These are phyloP conservation scores for Bombardia bombarda DNA, from an alignment of 495 filamentous ascomycete genomes.

Conservation along the genomic window DNA sequence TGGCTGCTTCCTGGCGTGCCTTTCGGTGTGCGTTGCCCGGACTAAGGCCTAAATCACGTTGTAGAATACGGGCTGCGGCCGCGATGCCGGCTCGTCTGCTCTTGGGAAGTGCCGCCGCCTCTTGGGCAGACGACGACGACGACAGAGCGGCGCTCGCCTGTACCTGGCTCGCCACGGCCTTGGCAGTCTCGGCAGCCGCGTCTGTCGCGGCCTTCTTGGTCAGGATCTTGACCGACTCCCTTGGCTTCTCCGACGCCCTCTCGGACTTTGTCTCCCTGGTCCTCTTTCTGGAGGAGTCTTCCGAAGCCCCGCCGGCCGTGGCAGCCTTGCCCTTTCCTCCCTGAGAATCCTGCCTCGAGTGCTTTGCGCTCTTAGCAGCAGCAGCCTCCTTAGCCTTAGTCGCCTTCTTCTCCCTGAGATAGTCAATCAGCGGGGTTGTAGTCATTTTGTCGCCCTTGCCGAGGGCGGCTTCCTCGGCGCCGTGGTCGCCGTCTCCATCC, in stretches of 20 bases:
- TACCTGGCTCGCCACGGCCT: slow-evolving; percentile 28
- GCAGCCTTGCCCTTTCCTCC: slow-evolving; percentile 42
- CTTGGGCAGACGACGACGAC: slow-evolving; percentile 10
- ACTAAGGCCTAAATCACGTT: slow-evolving; percentile 82
- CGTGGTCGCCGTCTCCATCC: slow-evolving; percentile 39
- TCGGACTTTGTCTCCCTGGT: slow-evolving; percentile 34
- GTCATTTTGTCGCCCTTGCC: slow-evolving; percentile 56
- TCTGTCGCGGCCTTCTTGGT: slow-evolving; percentile 56
- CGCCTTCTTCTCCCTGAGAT: slow-evolving; percentile 81
- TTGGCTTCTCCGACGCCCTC: slow-evolving; percentile 54
- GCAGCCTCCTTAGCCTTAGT: slow-evolving; percentile 69
- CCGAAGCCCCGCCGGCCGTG: slow-evolving; percentile 35
- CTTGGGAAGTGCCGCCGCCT: slow-evolving; percentile 31
- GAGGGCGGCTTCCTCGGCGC: slow-evolving; percentile 36
- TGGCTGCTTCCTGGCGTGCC: slow-evolving; percentile 43
- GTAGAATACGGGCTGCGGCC: slow-evolving; percentile 75
- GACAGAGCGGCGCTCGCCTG: slow-evolving; percentile 10
- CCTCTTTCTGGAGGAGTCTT: slow-evolving; percentile 36
- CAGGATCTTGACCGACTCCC: slow-evolving; percentile 73
- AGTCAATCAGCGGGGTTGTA: slow-evolving; percentile 85
- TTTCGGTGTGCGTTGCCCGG: slow-evolving; percentile 49
- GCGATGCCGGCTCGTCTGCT: slow-evolving; percentile 59
- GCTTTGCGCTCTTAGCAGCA: slow-evolving; percentile 40
- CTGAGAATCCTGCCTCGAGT: slow-evolving; percentile 37
- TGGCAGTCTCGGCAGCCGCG: slow-evolving; percentile 41